Base-by-base conservation (phyloP, 2,329 filamentous ascomycete species). In the Penicillium paneum region DNA sequence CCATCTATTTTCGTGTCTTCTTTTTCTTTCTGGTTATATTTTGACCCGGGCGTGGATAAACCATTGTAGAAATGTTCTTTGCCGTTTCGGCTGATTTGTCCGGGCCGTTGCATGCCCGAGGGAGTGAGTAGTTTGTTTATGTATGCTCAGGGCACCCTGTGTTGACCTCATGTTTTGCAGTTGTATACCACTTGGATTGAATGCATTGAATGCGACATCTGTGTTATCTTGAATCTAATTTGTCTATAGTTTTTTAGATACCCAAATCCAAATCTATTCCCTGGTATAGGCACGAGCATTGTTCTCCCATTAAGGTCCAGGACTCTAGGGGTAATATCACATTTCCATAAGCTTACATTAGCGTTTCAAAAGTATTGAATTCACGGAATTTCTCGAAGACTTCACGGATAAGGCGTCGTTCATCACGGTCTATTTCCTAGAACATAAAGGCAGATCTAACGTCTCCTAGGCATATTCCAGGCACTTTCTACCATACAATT, bases 171-270 rank as follows among this genome's bases (percentile, higher is more conserved):
- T 41, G 19, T 49, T 53, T 41, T 24, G n/a, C 43, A 48, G 43
- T 17, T 53, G 36, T 49, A 53, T 53, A 53, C 36, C 50, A 49
- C 11, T 48, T 41, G 35, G 35, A 32, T 13, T 41, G 28, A 49
- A 49, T 42, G 36, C 15, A 28, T 32, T 34, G 32, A 38, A 39
- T 31, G 34, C 34, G 12, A 15, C 3, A 44, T 41, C n/a, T 29
- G 12, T 48, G 34, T 41, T 34, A 29, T 24, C 19, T 35, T 49
- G 36, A 5, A 35, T 29, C n/a, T 24, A n/a, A 41, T 42, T 17
- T 11, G 21, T 45, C 13, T 7, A 28, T 21, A 31, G 15, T 35
- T 19, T 13, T 46, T 17, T 32, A 17, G 24, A n/a, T 24, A 6
- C 32, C 38, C 11, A 38, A 32, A 39, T n/a, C 11, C n/a, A 21